Evolutionary conservation across 179 eudicot genomes (phyloP).

Genomic region (Drosera spatulata): DNA sequence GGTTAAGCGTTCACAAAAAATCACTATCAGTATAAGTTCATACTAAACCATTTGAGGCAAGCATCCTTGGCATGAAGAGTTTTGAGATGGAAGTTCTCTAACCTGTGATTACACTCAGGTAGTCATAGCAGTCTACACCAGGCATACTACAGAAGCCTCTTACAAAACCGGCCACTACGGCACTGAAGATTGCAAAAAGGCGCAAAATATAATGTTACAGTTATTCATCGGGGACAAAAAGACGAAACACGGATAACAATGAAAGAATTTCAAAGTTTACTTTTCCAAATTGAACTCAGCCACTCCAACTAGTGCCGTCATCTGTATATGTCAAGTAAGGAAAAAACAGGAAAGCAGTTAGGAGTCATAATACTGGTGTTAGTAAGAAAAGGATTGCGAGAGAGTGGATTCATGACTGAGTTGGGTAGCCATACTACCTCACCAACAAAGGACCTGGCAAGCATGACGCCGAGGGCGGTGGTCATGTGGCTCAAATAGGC

Average conservation of each 20-base stretch:
- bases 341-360: not conserved
- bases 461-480: constrained; percentile 46
- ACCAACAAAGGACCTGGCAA: constrained; percentile 45
- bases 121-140: constrained; percentile 46
- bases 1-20: too few relatives aligned
- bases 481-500: constrained; percentile 77
- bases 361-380: too few relatives aligned
- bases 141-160: constrained; percentile 34
- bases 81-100: too few relatives aligned
- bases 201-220: not conserved
- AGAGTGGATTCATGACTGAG: too few relatives aligned
- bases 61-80: too few relatives aligned
- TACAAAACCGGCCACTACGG: constrained; percentile 33
- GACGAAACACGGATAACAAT: too few relatives aligned
- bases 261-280: constrained; percentile 12
- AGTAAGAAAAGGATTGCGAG: too few relatives aligned
- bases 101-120: constrained; percentile 51
- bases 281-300: constrained; percentile 66
- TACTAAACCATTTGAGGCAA: too few relatives aligned
- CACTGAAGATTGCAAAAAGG: constrained; percentile 6
- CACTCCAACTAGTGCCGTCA: constrained; percentile 28
- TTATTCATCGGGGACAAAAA: too few relatives aligned
- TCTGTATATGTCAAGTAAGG: constrained; percentile 12
- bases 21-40: too few relatives aligned
- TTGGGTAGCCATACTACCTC: constrained; percentile 24